Evolutionary conservation across 2,329 filamentous ascomycete genomes (phyloP).

Genomic region (Didymella lethalis): DNA sequence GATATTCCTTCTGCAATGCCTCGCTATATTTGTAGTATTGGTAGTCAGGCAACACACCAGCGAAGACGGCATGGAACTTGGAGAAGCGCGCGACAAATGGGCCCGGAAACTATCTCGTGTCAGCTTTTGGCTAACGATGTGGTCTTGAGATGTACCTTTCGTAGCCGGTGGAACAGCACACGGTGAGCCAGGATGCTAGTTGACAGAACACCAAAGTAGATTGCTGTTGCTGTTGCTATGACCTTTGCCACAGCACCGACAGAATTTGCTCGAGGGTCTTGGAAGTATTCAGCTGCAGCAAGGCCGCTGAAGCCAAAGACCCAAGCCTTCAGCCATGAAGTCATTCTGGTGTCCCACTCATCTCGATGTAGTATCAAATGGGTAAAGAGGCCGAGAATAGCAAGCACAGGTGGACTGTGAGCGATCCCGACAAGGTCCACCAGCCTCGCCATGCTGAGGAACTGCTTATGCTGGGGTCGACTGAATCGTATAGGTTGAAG

Average conservation of each 20-base stretch:
- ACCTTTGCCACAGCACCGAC: conserved; percentile 21
- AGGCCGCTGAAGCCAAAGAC: conserved; percentile 27
- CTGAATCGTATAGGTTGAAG: too few relatives aligned
- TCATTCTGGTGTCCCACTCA: conserved; percentile 37
- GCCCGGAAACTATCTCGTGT: conserved; percentile 46
- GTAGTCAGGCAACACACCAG: conserved; percentile 29
- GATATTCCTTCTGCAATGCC: conserved; percentile 39
- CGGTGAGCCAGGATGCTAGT: conserved; percentile 53
- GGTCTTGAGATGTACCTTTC: conserved; percentile 27
- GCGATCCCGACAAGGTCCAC: conserved; percentile 23
- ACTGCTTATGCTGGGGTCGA: background rate
- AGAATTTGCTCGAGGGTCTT: conserved; percentile 19
- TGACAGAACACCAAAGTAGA: conserved; percentile 36
- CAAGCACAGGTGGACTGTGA: conserved; percentile 32
- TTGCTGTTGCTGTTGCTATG: conserved; percentile 20
- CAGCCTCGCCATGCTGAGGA: conserved; percentile 17
- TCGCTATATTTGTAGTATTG: conserved; percentile 39
- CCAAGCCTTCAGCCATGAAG: conserved; percentile 29
- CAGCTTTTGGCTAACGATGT: background rate
- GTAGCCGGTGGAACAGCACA: conserved; percentile 52
- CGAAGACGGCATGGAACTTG: conserved; percentile 50
- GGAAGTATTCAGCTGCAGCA: conserved; percentile 26
- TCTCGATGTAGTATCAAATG: conserved; percentile 33
- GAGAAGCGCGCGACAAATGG: conserved; percentile 49
- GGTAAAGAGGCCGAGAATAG: conserved; percentile 33